Base-by-base conservation (phyloP, 73 alveolate genomes). In the Durusdinium trenchii region DNA sequence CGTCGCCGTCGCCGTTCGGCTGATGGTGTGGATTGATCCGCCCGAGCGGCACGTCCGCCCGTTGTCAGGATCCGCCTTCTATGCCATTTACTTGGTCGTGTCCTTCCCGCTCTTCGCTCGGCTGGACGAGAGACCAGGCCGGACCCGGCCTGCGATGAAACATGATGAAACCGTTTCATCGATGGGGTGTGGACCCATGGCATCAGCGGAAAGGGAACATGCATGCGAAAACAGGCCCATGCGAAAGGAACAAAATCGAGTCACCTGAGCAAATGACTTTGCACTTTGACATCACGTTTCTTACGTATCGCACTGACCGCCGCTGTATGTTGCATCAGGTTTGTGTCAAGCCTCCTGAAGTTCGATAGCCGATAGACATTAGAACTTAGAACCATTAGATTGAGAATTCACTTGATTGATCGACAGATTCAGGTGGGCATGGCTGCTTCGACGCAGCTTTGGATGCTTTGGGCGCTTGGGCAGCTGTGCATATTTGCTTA, bases 51-150 rank as follows among this genome's bases (percentile, higher is more conserved):
- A 75, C 57, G n/a, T n/a, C n/a, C n/a, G n/a, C n/a, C n/a, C n/a
- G n/a, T 14, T 6, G 38, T 36, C 7, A 91, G 98, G 98, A 62
- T 91, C 98, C 4, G 98, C 98, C 71, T 91, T 91, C 89, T 91
- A 91, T 32, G 98, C 98, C 42, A 36, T 91, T 40, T 91, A 91
- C 60, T 54, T 91, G 67, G 48, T 76, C 28, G 57, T 91, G 45
- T 91, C 98, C 36, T 69, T 91, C 46, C 98, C 98, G 47, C 87
- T 91, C 60, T 91, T 91, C 60, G 89, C 89, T 3, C 69, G 98
- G 6, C 28, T 91, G 98, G 98, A 91, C 30, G 84, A 76, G 82
- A 71, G 30, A 57, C 98, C 98, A 20, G 98, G 98, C 73, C 61
- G 40, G 90, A 1, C 60, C n/a, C n/a, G 12, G 69, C 69, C 69